A percentile compares a stretch with the other conserved stretches of the same genome.
Conservation (phyloP, 108 stramenopile species). For the Discostella pseudostelligera region DNA sequence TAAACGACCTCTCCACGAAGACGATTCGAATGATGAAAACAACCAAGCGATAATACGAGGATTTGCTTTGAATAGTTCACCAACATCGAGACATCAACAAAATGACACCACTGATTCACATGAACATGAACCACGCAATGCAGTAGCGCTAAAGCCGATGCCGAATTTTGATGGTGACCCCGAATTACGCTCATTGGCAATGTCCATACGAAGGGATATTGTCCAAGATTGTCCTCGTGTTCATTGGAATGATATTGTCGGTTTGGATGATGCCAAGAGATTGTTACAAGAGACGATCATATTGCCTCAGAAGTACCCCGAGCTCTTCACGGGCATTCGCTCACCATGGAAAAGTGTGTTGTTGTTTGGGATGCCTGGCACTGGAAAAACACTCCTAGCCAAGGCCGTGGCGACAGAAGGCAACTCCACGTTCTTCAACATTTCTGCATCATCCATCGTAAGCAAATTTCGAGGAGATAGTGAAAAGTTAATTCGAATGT, state of each 20-base stretch:
- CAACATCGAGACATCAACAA: background rate
- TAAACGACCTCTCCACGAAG: conserved; percentile 23
- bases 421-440: conserved; percentile 72
- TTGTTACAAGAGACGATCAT: conserved; percentile 68
- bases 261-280: conserved; percentile 51
- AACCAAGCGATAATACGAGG: conserved; percentile 14
- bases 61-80: conserved; percentile 16
- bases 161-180: conserved; percentile 59
- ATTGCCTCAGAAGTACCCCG: conserved; percentile 61
- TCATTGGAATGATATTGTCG: conserved; percentile 57
- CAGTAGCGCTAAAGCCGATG: conserved; percentile 35
- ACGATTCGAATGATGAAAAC: conserved; percentile 4
- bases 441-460: conserved; percentile 59
- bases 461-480: conserved; percentile 70
- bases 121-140: background rate
- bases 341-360: conserved; percentile 72
- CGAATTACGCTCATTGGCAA: conserved; percentile 52
- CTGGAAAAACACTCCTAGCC: conserved; percentile 84
- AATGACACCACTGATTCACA: background rate
- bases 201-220: conserved; percentile 56
- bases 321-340: conserved; percentile 74
- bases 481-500: conserved; percentile 82
- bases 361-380: conserved; percentile 78
- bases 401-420: conserved; percentile 81
- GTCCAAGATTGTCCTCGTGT: conserved; percentile 41